Evolutionary conservation across 768 basidiomycete genomes (phyloP).

Genomic region (Lactarius tabidus): DNA sequence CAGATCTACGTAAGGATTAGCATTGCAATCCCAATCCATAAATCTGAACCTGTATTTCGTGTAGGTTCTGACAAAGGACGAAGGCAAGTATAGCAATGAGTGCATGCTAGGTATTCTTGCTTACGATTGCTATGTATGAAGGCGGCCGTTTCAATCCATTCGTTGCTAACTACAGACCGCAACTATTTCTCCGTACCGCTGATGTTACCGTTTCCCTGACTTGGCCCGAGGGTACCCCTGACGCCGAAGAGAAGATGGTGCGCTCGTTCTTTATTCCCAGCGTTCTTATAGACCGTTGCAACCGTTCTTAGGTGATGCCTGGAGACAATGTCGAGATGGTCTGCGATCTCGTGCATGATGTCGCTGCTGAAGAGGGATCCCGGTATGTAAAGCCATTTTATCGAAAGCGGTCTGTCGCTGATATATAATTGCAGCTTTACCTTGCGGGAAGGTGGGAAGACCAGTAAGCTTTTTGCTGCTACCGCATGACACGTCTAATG

Average conservation of each 20-base stretch:
- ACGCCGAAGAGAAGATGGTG: slow-evolving; percentile 86
- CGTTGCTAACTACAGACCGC: slow-evolving; percentile 91
- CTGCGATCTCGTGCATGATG: slow-evolving; percentile 75
- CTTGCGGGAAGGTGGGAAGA: slow-evolving; percentile 91
- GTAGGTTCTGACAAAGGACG: slow-evolving; percentile 85
- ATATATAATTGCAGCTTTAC: slow-evolving; percentile 55
- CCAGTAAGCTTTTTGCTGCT: slow-evolving; percentile 50
- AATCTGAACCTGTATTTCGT: slow-evolving; percentile 4
- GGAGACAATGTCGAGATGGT: slow-evolving; percentile 97
- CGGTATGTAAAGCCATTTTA: slow-evolving; percentile 39
- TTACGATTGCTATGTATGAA: slow-evolving; percentile 11
- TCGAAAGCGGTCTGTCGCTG: neutral
- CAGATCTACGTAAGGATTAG: slow-evolving; percentile 69
- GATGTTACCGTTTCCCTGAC: slow-evolving; percentile 82
- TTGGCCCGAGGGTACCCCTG: slow-evolving; percentile 82
- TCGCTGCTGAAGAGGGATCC: slow-evolving; percentile 85
- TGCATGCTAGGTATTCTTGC: neutral
- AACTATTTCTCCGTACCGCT: slow-evolving; percentile 93
- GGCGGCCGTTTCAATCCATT: slow-evolving; percentile 88
- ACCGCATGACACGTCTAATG: neutral
- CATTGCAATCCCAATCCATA: neutral
- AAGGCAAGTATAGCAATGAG: slow-evolving; percentile 39
- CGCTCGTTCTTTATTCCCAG: slow-evolving; percentile 20
- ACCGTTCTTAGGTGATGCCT: slow-evolving; percentile 72
- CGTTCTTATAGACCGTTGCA: slow-evolving; percentile 3